Evolutionary conservation across 2,329 filamentous ascomycete species (phyloP).

Genomic region (Seiridium unicorne): DNA sequence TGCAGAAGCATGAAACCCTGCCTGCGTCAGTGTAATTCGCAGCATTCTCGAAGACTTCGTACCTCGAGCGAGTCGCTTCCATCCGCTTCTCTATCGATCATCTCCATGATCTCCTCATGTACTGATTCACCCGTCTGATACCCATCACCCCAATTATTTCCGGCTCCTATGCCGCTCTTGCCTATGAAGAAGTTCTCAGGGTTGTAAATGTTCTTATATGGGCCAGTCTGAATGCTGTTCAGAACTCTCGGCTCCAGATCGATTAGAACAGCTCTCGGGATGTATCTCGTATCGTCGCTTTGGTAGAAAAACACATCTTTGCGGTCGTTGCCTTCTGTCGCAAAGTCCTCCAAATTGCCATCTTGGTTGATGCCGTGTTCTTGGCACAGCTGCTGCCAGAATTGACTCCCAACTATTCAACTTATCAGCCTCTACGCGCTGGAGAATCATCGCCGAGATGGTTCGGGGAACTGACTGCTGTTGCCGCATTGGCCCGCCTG

Average conservation of each 20-base stretch:
- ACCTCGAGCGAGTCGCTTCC: constrained; percentile 95
- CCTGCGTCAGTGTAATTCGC: constrained; percentile 16
- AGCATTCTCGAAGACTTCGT: constrained; percentile 12
- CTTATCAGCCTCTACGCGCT: constrained; percentile 26
- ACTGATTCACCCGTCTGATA: constrained; percentile 91
- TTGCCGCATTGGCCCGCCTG: constrained; percentile 99
- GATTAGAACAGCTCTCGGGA: constrained; percentile 90
- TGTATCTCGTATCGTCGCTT: constrained; percentile 98
- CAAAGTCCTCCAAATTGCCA: constrained; percentile 96
- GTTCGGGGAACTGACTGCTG: constrained; percentile 71
- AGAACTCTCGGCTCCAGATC: constrained; percentile 94
- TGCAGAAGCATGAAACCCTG: constrained; percentile 98
- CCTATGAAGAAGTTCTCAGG: constrained; percentile 98
- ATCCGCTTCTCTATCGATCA: constrained; percentile 98
- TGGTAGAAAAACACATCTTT: constrained; percentile 99
- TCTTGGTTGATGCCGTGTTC: constrained; percentile 98
- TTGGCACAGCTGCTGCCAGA: constrained; percentile 98
- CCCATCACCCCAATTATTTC: constrained; percentile 97
- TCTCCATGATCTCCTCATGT: constrained; percentile 97
- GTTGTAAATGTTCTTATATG: constrained; percentile 99
- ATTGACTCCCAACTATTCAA: constrained; percentile 81
- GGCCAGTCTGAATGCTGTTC: constrained; percentile 85
- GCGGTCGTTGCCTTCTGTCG: constrained; percentile 93
- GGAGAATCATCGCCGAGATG: constrained; percentile 13
- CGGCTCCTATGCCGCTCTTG: constrained; percentile 88